A percentile compares a stretch with the other conserved stretches of the same genome.
These are phyloP conservation scores for Geotrichum fermentans DNA, from an alignment of 1,139 yeast species.

Conservation along the genomic window DNA sequence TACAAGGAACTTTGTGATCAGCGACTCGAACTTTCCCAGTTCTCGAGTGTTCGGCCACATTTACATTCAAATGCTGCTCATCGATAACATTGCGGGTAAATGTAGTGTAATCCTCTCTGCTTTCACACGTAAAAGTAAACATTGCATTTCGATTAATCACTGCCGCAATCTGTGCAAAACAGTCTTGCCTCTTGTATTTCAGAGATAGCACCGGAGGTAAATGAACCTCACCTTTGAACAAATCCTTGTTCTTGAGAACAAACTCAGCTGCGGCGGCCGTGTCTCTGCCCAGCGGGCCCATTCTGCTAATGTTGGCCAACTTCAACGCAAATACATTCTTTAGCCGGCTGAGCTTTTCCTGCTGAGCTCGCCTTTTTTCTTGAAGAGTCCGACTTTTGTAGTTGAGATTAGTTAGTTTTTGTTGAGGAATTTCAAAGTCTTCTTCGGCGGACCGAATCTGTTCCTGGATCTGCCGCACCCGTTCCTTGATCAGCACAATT, in stretches of 20 bases:
- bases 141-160: conserved; percentile 52
- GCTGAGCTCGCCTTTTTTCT: conserved; percentile 1
- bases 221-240: conserved; percentile 44
- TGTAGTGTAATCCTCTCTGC: conserved; percentile 44
- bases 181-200: conserved; percentile 46
- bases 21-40: conserved; percentile 25
- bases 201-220: conserved; percentile 79
- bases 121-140: conserved; percentile 50
- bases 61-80: conserved; percentile 38
- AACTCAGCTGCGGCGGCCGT: conserved; percentile 40
- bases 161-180: conserved; percentile 52
- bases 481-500: conserved; percentile 6
- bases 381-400: conserved; percentile 23
- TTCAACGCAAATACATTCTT: conserved; percentile 25
- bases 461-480: not conserved
- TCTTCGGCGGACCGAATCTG: conserved; percentile 34
- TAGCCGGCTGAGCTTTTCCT: conserved; percentile 21
- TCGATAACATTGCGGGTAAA: conserved; percentile 44
- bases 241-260: conserved; percentile 38
- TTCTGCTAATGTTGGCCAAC: conserved; percentile 21
- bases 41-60: conserved; percentile 45
- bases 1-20: conserved; percentile 33
- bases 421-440: conserved; percentile 45
- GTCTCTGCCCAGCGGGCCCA: conserved; percentile 21
- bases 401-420: conserved; percentile 41